Base-by-base conservation (phyloP, 2,329 filamentous ascomycete genomes). In the Metarhizium guizhouense region DNA sequence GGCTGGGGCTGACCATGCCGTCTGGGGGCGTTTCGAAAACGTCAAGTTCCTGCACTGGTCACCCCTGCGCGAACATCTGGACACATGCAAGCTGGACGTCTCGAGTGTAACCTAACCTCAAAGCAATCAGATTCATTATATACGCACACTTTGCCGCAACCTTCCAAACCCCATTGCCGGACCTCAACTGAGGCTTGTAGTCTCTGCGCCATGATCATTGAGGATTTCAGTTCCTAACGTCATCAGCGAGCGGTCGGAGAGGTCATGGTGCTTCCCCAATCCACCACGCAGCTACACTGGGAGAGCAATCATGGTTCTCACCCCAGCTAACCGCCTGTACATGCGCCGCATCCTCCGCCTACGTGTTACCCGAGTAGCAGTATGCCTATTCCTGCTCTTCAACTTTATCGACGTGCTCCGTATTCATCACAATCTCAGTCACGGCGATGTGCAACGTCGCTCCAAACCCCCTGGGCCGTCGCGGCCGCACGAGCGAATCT, bases 401-500 rank as follows among this genome's bases (percentile, higher is more conserved):
- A 72, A 67, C 54, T 53, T 72, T n/a, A 62, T 75, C 59, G 71
- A 75, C 38, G 67, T 71, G 42, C 65, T 74, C 20, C 70, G 70
- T 14, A 68, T 75, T 47, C 67, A 72, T 57, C 62, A 62, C 45
- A 64, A 65, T 32, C 66, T 74, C 20, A 56, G 63, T 60, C 58
- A 63, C 60, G 63, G 64, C 56, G 62, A 68, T 54, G 63, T 56
- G 34, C 58, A 58, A 56, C 62, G 40, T 54, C 56, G 51, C 52
- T 38, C 55, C 30, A 51, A 55, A 48, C 59, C 62, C 54, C 29
- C 49, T 16, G 38, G 16, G 29, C 30, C 54, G 45, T 13, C 65
- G 54, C 64, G 66, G 48, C 65, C 61, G 25, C 61, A 59, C 51
- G 69, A 74, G 63, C 70, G 73, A 59, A 78, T 90, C 58, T 90